phyloP scores from a whole-genome alignment of 2,329 filamentous ascomycete species.

The Biscogniauxia mediterranea region DNA sequence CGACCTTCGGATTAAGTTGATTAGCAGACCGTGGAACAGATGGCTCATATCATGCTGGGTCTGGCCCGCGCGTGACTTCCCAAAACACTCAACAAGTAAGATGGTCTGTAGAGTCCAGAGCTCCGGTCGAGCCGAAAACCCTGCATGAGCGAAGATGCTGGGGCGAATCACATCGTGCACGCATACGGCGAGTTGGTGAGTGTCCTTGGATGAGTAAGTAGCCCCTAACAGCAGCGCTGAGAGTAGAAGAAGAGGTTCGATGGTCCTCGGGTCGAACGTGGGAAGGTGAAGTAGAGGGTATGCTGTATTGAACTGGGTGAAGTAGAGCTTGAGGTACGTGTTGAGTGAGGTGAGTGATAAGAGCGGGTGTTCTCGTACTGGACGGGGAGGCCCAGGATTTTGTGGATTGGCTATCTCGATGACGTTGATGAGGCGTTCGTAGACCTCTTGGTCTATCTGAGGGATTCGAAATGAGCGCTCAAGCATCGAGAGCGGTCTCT shows the following conservation, averaged over 20 bases:
- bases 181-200: conserved; percentile 59
- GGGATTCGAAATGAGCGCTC: too few species aligned
- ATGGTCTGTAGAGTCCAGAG: conserved; percentile 62
- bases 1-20: conserved; percentile 39
- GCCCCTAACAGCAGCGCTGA: conserved; percentile 59
- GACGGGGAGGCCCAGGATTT: conserved; percentile 45
- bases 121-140: conserved; percentile 57
- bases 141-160: conserved; percentile 56
- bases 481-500: too few species aligned
- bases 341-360: conserved; percentile 52
- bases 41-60: conserved; percentile 64
- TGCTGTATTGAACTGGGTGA: conserved; percentile 57
- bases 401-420: conserved; percentile 49
- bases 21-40: conserved; percentile 43
- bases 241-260: conserved; percentile 52
- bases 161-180: conserved; percentile 60
- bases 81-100: conserved; percentile 62
- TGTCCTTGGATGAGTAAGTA: conserved; percentile 57
- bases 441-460: conserved; percentile 7
- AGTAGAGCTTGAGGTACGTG: conserved; percentile 58
- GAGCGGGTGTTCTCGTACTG: conserved; percentile 49
- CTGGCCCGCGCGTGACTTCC: conserved; percentile 60
- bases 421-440: conserved; percentile 37
- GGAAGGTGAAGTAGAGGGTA: conserved; percentile 60
- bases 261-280: conserved; percentile 51